phyloP scores from a whole-genome alignment of 2,329 filamentous ascomycete genomes.

The Verticillium klebahnii region DNA sequence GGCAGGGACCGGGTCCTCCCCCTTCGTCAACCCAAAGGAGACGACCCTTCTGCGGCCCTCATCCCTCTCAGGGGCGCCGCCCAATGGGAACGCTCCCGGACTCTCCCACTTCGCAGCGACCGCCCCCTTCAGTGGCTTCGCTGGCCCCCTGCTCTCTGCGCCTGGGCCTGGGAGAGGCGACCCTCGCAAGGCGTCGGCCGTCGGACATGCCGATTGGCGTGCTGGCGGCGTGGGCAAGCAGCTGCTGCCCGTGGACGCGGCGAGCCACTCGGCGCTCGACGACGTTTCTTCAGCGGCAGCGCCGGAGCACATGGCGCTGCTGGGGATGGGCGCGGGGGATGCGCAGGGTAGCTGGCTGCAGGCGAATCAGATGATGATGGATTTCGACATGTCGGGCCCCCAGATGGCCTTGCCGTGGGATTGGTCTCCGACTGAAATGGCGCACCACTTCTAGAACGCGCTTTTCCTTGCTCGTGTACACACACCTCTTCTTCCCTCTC shows the following conservation, averaged over 20 bases:
- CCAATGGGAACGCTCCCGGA: too few relatives aligned
- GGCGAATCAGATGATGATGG: conserved; percentile 20
- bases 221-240: conserved; percentile 11
- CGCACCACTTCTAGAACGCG: conserved; percentile 7
- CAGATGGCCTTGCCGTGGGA: conserved; percentile 20
- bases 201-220: conserved; percentile 15
- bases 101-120: too few relatives aligned
- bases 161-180: too few relatives aligned
- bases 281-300: conserved; percentile 4
- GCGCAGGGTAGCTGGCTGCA: conserved; percentile 22
- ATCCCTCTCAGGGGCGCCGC: conserved; percentile 5
- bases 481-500: too few relatives aligned
- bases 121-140: conserved; percentile 13
- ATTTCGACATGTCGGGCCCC: conserved; percentile 20
- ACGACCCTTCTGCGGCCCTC: conserved; percentile 16
- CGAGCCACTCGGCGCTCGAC: conserved; percentile 9
- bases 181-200: conserved; percentile 13
- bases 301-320: conserved; percentile 17
- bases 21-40: conserved; percentile 10
- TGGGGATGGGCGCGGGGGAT: conserved; percentile 13
- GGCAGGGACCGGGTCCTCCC: conserved; percentile 7
- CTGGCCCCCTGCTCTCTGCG: too few relatives aligned
- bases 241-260: conserved; percentile 16
- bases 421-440: conserved; percentile 16
- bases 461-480: too few relatives aligned